Evolutionary conservation across 2,329 filamentous ascomycete species (phyloP), one percentile per base, ranked within the genome.

Genomic region (Monosporascus sp.): DNA sequence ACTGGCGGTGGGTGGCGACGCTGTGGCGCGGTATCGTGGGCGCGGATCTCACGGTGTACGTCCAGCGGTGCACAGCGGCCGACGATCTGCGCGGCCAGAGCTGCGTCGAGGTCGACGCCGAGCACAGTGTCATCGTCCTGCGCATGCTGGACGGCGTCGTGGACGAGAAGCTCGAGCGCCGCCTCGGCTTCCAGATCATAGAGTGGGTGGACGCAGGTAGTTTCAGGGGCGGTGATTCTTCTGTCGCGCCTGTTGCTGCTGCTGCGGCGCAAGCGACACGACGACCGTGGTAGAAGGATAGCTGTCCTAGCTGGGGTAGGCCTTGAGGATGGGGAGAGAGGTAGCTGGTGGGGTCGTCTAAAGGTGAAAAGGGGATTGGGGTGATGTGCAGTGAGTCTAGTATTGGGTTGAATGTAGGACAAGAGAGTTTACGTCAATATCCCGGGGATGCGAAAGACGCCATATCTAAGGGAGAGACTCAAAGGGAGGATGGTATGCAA

Each of bases 1-100:
- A 97, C 72, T 97, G 93, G 91, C 89, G 95, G 70, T 97, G 93
- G 93, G 91, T 94, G 77, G 93, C 93, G 37, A 93, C 89, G 44
- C 80, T 97, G 22, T 97, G 93, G 93, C 85, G 92, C 9, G 90
- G 91, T 9, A 88, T 89, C 51, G 79, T 92, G 1, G 90, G 88
- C 0, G 85, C 93, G 0, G 93, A 97, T 69, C 73, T 93, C 46
- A 88, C 88, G 1, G 77, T 94, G 28, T 90, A 88, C 64, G 79
- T 88, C 18, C 78, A 76, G 63, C 61, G 68, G 38, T 18, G 48
- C 46, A 3, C 47, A 2, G 59, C 55, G 22, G 51, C 48, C 7
- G 55, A 46, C 43, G 43, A 57, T n/a, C 43, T 46, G 5, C 57
- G 57, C 24, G 60, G 57, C 28, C 57, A 51, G 35, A 78, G 76